Base-by-base conservation (phyloP, 345 rosid genomes). In the Pistacia integerrima region DNA sequence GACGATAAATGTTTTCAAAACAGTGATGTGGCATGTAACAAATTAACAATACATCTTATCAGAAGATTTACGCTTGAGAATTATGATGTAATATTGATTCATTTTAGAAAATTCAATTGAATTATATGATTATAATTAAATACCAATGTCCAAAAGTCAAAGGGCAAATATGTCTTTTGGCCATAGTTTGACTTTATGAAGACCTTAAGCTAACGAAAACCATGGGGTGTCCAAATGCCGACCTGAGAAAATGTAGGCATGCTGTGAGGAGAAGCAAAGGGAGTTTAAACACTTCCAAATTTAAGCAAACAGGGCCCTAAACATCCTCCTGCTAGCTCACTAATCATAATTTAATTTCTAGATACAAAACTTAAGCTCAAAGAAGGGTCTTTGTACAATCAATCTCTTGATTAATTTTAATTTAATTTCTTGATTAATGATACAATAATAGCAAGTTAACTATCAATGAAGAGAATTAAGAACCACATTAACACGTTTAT, bases 191-290 rank as follows among this genome's bases (percentile, higher is more conserved):
- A 62, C n/a, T 48, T 62, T 9, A 62, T 11, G 17, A 61, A 18
- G 57, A 49, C 28, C n/a, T 38, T 1, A 20, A 56, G 17, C 28
- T 1, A 64, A 73, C n/a, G 18, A 49, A 49, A 30, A 11, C 69
- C 11, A 4, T 13, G 57, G 57, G 76, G 67, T 28, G 52, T 25
- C 64, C 46, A 9, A 49, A 30, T 11, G 59, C 73, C 52, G 74
- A 46, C 82, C 62, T 12, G 74, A 76, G 75, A 14, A 60, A 79
- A 65, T 76, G 51, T 41, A 25, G 79, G 41, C 85, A 54, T 46
- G 74, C 74, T 44, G 59, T 62, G 11, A 41, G 81, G 85, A 8
- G 33, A 82, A 83, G 81, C 77, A 83, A 77, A 79, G 83, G 61
- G 70, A 25, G 44, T 33, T 64, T 60, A 49, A 72, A 20, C 6